Evolutionary conservation across 1,284 basidiomycete species (phyloP).

Genomic region (Apiotrichum sp.): DNA sequence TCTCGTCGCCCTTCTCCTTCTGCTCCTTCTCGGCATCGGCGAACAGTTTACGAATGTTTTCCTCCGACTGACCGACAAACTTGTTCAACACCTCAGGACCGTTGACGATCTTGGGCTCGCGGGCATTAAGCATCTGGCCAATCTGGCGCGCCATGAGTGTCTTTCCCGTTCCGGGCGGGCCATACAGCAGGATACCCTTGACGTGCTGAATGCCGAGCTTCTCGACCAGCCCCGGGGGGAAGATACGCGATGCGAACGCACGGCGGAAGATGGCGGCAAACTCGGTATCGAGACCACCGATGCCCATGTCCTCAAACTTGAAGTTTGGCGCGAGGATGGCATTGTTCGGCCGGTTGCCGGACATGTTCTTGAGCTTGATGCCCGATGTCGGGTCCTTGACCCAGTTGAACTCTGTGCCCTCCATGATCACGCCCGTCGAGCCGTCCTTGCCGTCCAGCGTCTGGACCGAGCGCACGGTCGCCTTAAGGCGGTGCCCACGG

Average conservation of each 20-base stretch:
- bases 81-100: slow-evolving; percentile 94
- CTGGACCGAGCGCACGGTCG: slow-evolving; percentile 61
- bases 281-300: slow-evolving; percentile 93
- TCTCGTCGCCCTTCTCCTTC: slow-evolving; percentile 97
- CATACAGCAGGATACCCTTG: slow-evolving; percentile 92
- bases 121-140: slow-evolving; percentile 97
- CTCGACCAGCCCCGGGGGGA: slow-evolving; percentile 92
- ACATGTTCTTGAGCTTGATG: slow-evolving; percentile 88
- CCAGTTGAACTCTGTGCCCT: slow-evolving; percentile 83
- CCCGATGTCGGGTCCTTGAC: slow-evolving; percentile 72
- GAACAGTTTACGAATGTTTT: slow-evolving; percentile 97
- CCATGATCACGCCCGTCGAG: slow-evolving; percentile 74
- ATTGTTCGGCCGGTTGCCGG: slow-evolving; percentile 84
- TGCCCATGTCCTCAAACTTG: slow-evolving; percentile 99
- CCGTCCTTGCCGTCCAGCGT: slow-evolving; percentile 51
- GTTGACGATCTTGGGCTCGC: slow-evolving; percentile 98
- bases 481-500: slow-evolving; percentile 78
- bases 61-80: slow-evolving; percentile 96
- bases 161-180: slow-evolving; percentile 97
- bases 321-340: slow-evolving; percentile 97
- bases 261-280: slow-evolving; percentile 97
- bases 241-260: slow-evolving; percentile 96
- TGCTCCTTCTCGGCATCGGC: slow-evolving; percentile 98
- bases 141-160: slow-evolving; percentile 98
- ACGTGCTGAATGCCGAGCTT: slow-evolving; percentile 99